Conservation (phyloP, 129 eudicot species). For the Arctium lappa region DNA sequence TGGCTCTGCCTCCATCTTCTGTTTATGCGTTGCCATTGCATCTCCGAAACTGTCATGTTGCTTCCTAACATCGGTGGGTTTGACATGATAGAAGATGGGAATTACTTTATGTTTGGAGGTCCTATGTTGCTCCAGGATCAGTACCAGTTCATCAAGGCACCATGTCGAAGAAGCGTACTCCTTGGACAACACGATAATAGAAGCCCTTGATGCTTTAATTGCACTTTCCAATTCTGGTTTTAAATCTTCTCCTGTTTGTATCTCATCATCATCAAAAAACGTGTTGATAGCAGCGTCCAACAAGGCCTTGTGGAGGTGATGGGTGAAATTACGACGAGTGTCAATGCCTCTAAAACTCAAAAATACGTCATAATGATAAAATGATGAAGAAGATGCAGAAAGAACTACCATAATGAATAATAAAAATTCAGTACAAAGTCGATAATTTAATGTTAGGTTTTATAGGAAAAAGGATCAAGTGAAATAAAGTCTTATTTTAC, state of each 20-base stretch:
- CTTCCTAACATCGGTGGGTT: conserved; percentile 10
- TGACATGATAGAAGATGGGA: conserved; percentile 16
- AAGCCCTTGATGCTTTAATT: background rate
- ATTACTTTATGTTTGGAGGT: conserved; percentile 9
- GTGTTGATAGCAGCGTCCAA: no score
- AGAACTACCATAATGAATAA: conserved; percentile 3
- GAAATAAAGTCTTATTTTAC: no score
- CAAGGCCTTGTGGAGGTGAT: conserved; percentile 18
- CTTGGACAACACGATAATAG: conserved; percentile 13
- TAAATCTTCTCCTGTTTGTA: conserved; percentile 3
- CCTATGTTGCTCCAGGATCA: background rate
- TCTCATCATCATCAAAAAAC: no score
- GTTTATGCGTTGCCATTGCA: no score
- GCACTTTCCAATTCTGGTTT: conserved; percentile 20
- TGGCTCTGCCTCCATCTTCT: no score
- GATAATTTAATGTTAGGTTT: background rate
- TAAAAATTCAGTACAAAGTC: no score
- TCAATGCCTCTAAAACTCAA: conserved; percentile 15
- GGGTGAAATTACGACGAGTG: conserved; percentile 14
- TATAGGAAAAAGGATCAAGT: no score
- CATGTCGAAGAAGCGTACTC: conserved; percentile 11
- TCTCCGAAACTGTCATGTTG: background rate
- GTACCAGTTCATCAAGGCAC: conserved; percentile 21
- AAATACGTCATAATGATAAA: background rate
- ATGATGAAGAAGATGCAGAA: conserved; percentile 1